Evolutionary conservation across 805 yeast species (phyloP), one percentile per base, ranked within the genome.

Genomic region (Vanderwaltozyma tropicalis): DNA sequence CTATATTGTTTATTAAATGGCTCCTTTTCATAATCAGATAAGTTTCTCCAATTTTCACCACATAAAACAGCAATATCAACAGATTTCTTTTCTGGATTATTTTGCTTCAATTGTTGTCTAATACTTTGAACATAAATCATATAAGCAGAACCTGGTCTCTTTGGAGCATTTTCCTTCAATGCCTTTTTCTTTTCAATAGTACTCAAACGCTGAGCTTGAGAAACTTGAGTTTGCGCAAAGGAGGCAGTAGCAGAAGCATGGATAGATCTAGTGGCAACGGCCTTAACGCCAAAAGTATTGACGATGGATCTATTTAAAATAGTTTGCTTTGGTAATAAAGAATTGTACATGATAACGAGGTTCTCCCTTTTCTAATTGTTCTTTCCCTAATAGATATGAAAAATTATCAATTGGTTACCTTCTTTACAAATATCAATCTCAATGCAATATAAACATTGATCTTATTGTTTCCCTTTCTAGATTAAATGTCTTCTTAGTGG

Each of bases 1-100:
- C 41, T 28, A 28, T 43, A 45, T 36, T 41, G 73, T 51, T 69
- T 72, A 64, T 77, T 81, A 64, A 78, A 84, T 41, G 89, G 86
- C 47, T 63, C 65, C 70, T 85, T 86, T 47, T 79, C 84, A 30
- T 71, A 75, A 37, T 73, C 80, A 42, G 67, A 61, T 53, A 88
- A 68, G 37, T 76, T 74, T 69, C 75, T 81, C 96, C 96, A 88
- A 62, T 73, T 74, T 59, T 79, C 83, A 59, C 95, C 95, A 50
- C 82, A 76, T 40, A 80, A 57, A 63, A 76, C 82, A 12, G 54
- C 51, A 11, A 62, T n/a, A 17, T 61, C 64, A 15, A 48, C 46
- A 6, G 45, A 44, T 18, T 41, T 44, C 27, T 46, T 38, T 28
- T 45, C 40, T 14, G 58, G 58, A 38, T 47, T 25, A 30, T 46